Conservation (phyloP, 768 basidiomycete genomes). For the Termitomyces sp. region DNA sequence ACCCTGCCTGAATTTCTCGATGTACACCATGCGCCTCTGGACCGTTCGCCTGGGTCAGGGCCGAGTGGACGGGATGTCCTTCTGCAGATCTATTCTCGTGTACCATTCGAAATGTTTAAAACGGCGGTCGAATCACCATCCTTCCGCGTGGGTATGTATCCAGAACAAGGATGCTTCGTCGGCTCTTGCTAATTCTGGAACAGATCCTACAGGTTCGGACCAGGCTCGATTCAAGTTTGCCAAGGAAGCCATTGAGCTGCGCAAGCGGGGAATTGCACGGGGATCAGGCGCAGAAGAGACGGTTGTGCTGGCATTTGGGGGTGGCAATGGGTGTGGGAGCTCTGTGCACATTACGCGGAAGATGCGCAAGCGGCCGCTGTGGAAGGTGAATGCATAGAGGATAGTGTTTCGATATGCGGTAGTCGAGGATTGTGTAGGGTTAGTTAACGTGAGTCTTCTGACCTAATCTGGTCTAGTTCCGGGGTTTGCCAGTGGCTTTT, state of each 20-base stretch:
- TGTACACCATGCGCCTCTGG: slow-evolving; percentile 32
- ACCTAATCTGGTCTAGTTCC: slow-evolving; percentile 22
- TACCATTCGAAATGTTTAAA: slow-evolving; percentile 89
- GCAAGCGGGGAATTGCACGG: slow-evolving; percentile 73
- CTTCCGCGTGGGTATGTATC: slow-evolving; percentile 68
- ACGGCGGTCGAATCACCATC: slow-evolving; percentile 71
- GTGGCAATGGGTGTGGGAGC: slow-evolving; percentile 58
- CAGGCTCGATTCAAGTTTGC: slow-evolving; percentile 90
- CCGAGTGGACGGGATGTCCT: slow-evolving; percentile 61
- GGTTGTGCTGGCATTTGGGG: slow-evolving; percentile 88
- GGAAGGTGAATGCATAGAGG: slow-evolving; percentile 72
- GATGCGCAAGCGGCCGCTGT: slow-evolving; percentile 77
- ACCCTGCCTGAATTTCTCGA: slow-evolving; percentile 66
- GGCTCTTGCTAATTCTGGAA: slow-evolving; percentile 15
- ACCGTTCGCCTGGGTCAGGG: slow-evolving; percentile 31
- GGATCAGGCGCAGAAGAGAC: slow-evolving; percentile 77
- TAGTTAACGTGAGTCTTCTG: slow-evolving; percentile 23
- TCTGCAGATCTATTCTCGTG: slow-evolving; percentile 67
- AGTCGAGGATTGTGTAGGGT: slow-evolving; percentile 7
- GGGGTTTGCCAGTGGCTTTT: slow-evolving; percentile 29
- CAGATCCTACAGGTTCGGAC: slow-evolving; percentile 54
- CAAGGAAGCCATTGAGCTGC: slow-evolving; percentile 79
- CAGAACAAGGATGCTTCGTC: not conserved
- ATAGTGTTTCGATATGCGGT: not conserved
- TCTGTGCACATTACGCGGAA: slow-evolving; percentile 87